These are phyloP conservation scores for Vinca minor DNA, from an alignment of 257 asterid genomes.

Conservation along the genomic window DNA sequence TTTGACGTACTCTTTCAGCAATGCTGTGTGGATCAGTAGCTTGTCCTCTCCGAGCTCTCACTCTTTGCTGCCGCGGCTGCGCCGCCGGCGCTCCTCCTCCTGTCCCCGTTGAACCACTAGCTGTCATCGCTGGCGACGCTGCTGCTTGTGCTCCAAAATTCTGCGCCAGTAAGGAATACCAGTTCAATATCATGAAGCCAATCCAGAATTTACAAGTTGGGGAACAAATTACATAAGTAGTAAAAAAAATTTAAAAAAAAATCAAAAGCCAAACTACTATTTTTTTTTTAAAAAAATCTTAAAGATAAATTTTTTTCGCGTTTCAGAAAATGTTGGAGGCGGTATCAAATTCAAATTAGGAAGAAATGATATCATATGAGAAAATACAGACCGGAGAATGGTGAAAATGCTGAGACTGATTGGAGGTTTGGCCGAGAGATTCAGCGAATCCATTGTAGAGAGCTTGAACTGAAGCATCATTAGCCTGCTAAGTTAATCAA, in stretches of 20 bases:
- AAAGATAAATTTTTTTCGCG: too few relatives aligned
- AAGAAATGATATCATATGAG: too few relatives aligned
- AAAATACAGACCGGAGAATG: conserved; percentile 41
- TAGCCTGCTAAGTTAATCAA: conserved; percentile 41
- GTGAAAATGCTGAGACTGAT: conserved; percentile 52
- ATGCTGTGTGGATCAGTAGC: conserved; percentile 99
- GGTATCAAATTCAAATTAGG: too few relatives aligned
- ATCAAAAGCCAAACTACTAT: too few relatives aligned
- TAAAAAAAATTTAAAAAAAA: too few relatives aligned
- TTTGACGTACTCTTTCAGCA: conserved; percentile 71
- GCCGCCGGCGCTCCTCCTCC: conserved; percentile 38
- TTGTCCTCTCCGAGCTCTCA: conserved; percentile 96
- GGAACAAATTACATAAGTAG: too few relatives aligned
- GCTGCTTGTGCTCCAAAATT: conserved; percentile 29
- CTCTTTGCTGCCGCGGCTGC: conserved; percentile 89
- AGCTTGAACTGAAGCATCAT: conserved; percentile 59
- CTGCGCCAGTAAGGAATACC: too few relatives aligned
- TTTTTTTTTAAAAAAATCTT: too few relatives aligned
- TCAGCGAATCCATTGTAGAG: conserved; percentile 54
- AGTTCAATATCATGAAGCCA: too few relatives aligned
- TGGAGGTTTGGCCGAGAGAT: conserved; percentile 50
- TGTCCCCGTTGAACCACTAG: conserved; percentile 48
- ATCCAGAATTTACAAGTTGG: too few relatives aligned
- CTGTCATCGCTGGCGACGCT: conserved; percentile 32
- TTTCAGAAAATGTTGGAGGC: too few relatives aligned